A percentile compares a stretch with the other conserved stretches of the same genome.
Conservation (phyloP, 2,329 filamentous ascomycete genomes). For the Exophiala mesophila region DNA sequence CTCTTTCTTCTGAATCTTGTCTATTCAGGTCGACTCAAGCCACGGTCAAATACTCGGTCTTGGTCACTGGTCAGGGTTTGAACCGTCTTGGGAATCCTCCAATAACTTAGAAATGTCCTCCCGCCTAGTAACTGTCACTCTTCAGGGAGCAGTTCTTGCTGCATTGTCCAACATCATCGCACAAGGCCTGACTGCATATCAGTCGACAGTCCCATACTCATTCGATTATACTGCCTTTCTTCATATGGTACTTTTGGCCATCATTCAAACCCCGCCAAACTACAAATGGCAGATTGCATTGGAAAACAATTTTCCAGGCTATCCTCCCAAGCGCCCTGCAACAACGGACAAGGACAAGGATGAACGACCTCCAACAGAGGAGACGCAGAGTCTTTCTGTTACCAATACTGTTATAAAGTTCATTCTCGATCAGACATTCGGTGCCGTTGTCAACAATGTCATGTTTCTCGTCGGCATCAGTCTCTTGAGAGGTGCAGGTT, state of each 20-base stretch:
- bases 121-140: constrained; percentile 52
- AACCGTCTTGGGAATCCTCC: no score
- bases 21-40: background rate
- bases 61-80: no score
- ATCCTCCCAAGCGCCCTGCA: constrained; percentile 25
- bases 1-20: background rate
- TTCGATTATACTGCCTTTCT: constrained; percentile 48
- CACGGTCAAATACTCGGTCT: no score
- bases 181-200: constrained; percentile 63
- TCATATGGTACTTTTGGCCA: constrained; percentile 70
- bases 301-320: constrained; percentile 63
- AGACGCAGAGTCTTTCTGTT: constrained; percentile 20
- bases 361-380: constrained; percentile 27
- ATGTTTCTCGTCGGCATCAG: constrained; percentile 56
- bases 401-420: constrained; percentile 34
- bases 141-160: constrained; percentile 62
- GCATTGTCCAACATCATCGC: constrained; percentile 68
- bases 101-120: constrained; percentile 13
- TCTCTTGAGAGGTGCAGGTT: constrained; percentile 39
- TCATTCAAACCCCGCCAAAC: constrained; percentile 74
- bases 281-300: constrained; percentile 79
- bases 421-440: constrained; percentile 52
- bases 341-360: constrained; percentile 42
- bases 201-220: constrained; percentile 10
- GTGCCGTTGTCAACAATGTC: constrained; percentile 52